Base-by-base conservation (phyloP, 2,329 filamentous ascomycete species). In the Fusarium piperis region DNA sequence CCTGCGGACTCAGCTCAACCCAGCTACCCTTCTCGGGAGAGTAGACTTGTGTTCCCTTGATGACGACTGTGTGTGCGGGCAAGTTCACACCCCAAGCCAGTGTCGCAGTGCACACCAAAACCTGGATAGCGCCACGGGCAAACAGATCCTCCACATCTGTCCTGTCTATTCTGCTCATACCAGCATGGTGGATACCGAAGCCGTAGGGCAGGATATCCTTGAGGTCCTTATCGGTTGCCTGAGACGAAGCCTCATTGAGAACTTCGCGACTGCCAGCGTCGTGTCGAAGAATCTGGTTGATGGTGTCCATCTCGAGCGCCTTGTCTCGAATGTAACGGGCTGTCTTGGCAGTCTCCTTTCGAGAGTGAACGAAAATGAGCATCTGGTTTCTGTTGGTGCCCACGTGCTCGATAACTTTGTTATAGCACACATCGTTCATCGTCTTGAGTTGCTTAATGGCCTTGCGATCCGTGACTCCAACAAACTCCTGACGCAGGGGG, bases 391-490 rank as follows among this genome's bases (percentile, higher is more conserved):
- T 91, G 78, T 97, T 92, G 65, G 92, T 91, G 8, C 96, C 96
- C 32, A 98, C 95, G 79, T 98, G 95, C 81, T 99, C 96, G 61
- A 99, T 89, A 30, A 98, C 95, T 82, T 99, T 99, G 72, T 92
- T 97, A 81, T 99, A 99, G 64, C 94, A 98, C 61, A 99, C 95
- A 76, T 99, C 96, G 78, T 99, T 99, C 96, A 99, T 99, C 1
- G 93, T 97, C 87, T 98, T 98, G 61, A 99, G 86, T 81, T 99
- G 96, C 83, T 98, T 99, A 83, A 99, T 99, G 7, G 96, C 93
- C 81, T 98, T 98, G 84, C 96, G 97, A 75, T 99, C 96, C 0
- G 95, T 98, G 46, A 99, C 93, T 59, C 96, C 96, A 74, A 99
- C 94, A 78, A 98, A 99, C 81, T 99, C 97, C 80, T 99, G 96